Base-by-base conservation (phyloP, 1,284 basidiomycete genomes). In the Rhodotorula sp. region DNA sequence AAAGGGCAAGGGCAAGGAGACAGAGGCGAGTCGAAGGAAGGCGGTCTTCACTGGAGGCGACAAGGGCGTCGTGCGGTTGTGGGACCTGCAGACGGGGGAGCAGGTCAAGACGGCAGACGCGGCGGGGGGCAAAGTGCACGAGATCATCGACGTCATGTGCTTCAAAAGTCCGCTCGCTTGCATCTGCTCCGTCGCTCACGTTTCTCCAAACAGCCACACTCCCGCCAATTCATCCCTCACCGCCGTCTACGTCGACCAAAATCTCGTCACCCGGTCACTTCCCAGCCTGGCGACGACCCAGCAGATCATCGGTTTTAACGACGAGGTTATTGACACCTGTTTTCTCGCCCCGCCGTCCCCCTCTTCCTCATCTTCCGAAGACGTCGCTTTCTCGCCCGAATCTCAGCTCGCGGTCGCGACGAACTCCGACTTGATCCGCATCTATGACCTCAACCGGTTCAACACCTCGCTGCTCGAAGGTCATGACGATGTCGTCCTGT, bases 281-380 rank as follows among this genome's bases (percentile, higher is more conserved):
- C 80, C 83, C 11, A 85, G 86, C 0, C 84, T 85, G 56, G 82
- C 84, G 17, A 81, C 90, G 39, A 82, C 85, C n/a, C 88, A 89
- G n/a, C 94, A 97, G 77, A 82, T 99, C 71, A 88, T 99, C 71
- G 96, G 96, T 0, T 99, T 90, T 85, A 98, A 99, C 80, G 96
- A 99, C 81, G 94, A 99, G 80, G 94, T 99, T 75, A 90, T 98
- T 60, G 95, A 98, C 77, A 86, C 88, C 15, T 84, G 86, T 29
- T 92, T 92, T 81, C 84, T 99, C 68, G 70, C 77, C 10, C 69
- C 79, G 7, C 69, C 79, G 0, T 67, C 73, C 11, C n/a, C 58
- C 3, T 87, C 87, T 15, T 71, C 77, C 11, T 68, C 79, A 9
- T 54, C 78, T 1, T 64, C 75, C 3, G 58, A 27, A 24, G 32